Evolutionary conservation across 164 flowering plant species (phyloP).

Genomic region (Buxus sempervirens): DNA sequence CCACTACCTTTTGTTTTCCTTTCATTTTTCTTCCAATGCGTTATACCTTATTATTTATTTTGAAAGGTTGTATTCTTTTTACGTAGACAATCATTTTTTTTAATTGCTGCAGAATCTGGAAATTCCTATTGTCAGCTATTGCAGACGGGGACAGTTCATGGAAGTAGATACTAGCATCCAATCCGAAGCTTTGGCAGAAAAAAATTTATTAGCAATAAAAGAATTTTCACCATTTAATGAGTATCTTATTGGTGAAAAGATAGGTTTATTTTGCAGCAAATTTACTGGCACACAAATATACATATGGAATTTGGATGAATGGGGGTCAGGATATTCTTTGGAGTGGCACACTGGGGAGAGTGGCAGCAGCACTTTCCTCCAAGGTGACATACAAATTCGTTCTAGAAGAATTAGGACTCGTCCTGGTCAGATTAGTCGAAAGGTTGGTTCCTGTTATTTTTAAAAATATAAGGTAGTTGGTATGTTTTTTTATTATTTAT

Average conservation of each 20-base stretch:
- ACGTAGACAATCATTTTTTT: background rate
- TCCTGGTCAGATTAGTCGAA: slow-evolving; percentile 49
- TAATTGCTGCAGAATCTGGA: slow-evolving; percentile 43
- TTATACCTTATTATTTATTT: background rate
- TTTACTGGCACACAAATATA: slow-evolving; percentile 59
- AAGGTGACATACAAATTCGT: slow-evolving; percentile 50
- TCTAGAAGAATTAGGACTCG: slow-evolving; percentile 46
- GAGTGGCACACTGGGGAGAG: slow-evolving; percentile 36
- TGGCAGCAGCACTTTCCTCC: slow-evolving; percentile 30
- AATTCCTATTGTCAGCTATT: slow-evolving; percentile 54
- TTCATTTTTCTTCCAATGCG: background rate
- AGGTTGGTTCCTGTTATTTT: slow-evolving; percentile 25
- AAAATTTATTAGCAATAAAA: slow-evolving; percentile 42
- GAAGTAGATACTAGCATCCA: slow-evolving; percentile 43
- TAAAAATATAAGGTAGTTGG: background rate
- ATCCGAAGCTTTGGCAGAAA: slow-evolving; percentile 32
- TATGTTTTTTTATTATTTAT: background rate
- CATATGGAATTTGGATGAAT: slow-evolving; percentile 59
- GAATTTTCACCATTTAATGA: slow-evolving; percentile 57
- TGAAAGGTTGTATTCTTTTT: background rate
- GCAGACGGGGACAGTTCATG: slow-evolving; percentile 38
- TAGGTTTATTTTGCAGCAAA: slow-evolving; percentile 28
- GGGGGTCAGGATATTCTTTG: slow-evolving; percentile 49
- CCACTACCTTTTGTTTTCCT: background rate
- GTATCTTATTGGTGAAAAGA: slow-evolving; percentile 52